phyloP scores from a whole-genome alignment of 257 asterid species.

The Schizonepeta tenuifolia region DNA sequence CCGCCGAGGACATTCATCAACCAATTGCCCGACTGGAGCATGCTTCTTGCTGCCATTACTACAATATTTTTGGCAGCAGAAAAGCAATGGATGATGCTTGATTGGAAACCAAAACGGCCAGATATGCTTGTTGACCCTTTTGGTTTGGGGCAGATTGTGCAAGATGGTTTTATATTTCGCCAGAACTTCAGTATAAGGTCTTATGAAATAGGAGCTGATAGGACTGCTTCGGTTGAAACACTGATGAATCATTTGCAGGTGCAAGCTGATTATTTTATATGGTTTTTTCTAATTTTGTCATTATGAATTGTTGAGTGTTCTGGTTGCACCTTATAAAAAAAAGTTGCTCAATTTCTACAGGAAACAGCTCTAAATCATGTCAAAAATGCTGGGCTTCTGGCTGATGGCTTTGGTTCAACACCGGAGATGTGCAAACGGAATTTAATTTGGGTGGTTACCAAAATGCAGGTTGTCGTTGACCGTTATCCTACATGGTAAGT shows the following conservation, averaged over 20 bases:
- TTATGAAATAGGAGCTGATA: constrained; percentile 96
- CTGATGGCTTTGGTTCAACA: constrained; percentile 97
- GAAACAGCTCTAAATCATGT: constrained; percentile 99
- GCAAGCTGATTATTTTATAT: constrained; percentile 16
- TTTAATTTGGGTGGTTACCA: constrained; percentile 93
- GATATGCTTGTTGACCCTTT: constrained; percentile 84
- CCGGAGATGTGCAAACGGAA: constrained; percentile 94
- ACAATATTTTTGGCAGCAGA: constrained; percentile 97
- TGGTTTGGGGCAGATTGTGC: constrained; percentile 84
- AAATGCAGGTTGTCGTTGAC: constrained; percentile 90
- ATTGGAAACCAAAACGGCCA: constrained; percentile 93
- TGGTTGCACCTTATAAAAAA: constrained; percentile 20
- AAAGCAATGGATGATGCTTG: constrained; percentile 99
- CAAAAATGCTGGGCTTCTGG: constrained; percentile 78
- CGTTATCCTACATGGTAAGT: constrained; percentile 96
- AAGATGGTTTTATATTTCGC: constrained; percentile 84
- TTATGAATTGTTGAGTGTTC: constrained; percentile 1
- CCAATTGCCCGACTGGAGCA: constrained; percentile 98
- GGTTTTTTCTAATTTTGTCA: neutral
- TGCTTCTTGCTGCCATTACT: constrained; percentile 96
- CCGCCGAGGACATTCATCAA: constrained; percentile 90
- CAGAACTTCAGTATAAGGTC: constrained; percentile 96
- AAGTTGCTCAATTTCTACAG: constrained; percentile 51
- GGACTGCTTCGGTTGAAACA: constrained; percentile 93
- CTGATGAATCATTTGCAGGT: constrained; percentile 99